Base-by-base conservation (phyloP, 495 filamentous ascomycete genomes). In the Pyrenula massariospora region DNA sequence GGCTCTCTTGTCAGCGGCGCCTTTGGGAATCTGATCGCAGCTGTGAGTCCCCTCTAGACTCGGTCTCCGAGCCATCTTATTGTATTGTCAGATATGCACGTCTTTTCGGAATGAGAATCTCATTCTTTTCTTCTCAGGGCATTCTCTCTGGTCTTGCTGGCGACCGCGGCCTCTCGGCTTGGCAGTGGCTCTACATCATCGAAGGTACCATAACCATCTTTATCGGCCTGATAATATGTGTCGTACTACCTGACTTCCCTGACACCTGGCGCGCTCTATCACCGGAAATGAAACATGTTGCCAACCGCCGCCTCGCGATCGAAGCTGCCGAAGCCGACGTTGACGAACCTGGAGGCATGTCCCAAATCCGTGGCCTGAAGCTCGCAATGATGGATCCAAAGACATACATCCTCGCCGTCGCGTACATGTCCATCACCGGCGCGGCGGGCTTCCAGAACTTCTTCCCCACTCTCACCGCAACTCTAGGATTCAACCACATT, bases 11-110 rank as follows among this genome's bases (percentile, higher is more conserved):
- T 85, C 11, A 76, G 71, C 58, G 83, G 83, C 15, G 84, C 83
- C 1, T 86, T 87, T 65, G 82, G 82, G 10, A 82, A 82, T 11
- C 67, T 86, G 21, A 73, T 88, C 21, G 79, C 81, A 2, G 72
- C 76, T n/a, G 75, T 81, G 31, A 42, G 31, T 42, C n/a, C 3
- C 50, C n/a, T n/a, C n/a, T n/a, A n/a, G n/a, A n/a, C n/a, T n/a
- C n/a, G n/a, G n/a, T n/a, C n/a, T n/a, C n/a, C n/a, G n/a, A n/a
- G n/a, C n/a, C n/a, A n/a, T n/a, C n/a, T n/a, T n/a, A n/a, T n/a
- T n/a, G n/a, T n/a, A n/a, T n/a, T n/a, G n/a, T n/a, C n/a, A n/a
- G n/a, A n/a, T n/a, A n/a, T n/a, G n/a, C n/a, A n/a, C n/a, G n/a
- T n/a, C n/a, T n/a, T n/a, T n/a, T n/a, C n/a, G n/a, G n/a, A n/a